Percentiles rank a stretch among this genome's conserved stretches.
Conservation (phyloP, 176 grass and related monocot genomes). For the Carex kokanica region DNA sequence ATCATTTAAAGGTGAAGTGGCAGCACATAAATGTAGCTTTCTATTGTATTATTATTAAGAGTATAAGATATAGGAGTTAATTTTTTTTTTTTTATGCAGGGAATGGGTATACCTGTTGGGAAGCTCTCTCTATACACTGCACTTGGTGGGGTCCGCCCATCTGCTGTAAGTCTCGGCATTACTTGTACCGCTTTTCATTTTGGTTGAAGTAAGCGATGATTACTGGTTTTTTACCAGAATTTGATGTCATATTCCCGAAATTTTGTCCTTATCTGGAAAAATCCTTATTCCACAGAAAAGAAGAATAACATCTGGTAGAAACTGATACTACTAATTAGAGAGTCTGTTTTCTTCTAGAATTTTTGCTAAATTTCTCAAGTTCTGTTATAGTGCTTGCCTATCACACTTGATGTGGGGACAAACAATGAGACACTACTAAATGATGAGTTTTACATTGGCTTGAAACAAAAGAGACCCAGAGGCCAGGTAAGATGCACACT, state of each 20-base stretch:
- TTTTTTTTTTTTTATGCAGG: constrained; percentile 42
- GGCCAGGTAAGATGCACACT: constrained; percentile 50
- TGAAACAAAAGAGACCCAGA: constrained; percentile 79
- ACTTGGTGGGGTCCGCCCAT: constrained; percentile 89
- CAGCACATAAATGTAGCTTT: too few species aligned
- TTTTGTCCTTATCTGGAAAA: not conserved
- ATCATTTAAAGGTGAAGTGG: not conserved
- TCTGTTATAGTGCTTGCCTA: constrained; percentile 81
- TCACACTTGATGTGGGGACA: constrained; percentile 95
- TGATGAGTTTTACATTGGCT: constrained; percentile 89
- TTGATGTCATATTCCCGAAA: constrained; percentile 28
- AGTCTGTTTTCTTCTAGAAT: not conserved
- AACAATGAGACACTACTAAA: constrained; percentile 77
- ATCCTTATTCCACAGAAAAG: not conserved
- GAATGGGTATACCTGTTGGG: constrained; percentile 98
- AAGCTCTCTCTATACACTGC: constrained; percentile 97
- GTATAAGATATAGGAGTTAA: not conserved
- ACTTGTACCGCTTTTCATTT: not conserved
- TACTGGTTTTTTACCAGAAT: constrained; percentile 19
- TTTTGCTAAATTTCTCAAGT: not conserved
- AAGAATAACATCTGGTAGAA: not conserved
- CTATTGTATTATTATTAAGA: too few species aligned
- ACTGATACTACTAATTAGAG: constrained; percentile 1
- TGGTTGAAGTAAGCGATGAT: not conserved
- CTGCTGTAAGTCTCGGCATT: constrained; percentile 52